Percentiles rank a stretch among this genome's conserved stretches.
phyloP scores from a whole-genome alignment of 257 asterid species.

The Ilex aquifolium region DNA sequence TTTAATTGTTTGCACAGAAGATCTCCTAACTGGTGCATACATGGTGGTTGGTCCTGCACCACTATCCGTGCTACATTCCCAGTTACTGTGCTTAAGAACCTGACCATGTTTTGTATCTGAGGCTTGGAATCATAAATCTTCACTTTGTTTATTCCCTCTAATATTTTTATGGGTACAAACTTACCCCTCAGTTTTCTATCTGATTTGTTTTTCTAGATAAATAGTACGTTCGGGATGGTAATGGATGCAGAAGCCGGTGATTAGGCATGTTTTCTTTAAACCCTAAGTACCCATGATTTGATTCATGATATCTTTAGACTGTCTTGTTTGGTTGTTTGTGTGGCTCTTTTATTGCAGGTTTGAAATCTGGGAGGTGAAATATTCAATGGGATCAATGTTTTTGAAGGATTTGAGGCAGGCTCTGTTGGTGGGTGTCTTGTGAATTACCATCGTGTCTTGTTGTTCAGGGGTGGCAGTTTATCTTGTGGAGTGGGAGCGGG shows the following conservation, averaged over 20 bases:
- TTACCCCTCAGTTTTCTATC: neutral
- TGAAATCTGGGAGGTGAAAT: neutral
- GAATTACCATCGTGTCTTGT: neutral
- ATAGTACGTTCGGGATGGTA: neutral
- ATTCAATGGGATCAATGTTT: too few species aligned
- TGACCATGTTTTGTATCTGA: neutral
- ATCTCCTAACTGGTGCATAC: neutral
- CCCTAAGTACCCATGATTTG: neutral
- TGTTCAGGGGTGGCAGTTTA: neutral
- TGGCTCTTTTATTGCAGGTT: neutral
- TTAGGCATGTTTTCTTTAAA: neutral
- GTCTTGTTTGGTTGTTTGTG: neutral
- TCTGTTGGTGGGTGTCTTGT: too few species aligned
- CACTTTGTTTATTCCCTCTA: neutral
- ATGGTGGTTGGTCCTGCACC: neutral
- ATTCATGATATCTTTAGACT: neutral
- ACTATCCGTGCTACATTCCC: neutral
- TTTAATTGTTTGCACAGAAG: too few species aligned
- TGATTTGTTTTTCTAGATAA: neutral
- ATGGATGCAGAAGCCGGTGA: neutral
- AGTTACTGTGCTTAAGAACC: neutral
- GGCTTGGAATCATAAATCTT: neutral
- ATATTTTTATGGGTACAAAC: neutral
- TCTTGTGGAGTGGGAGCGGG: neutral
- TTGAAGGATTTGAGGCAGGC: too few species aligned